phyloP scores from a whole-genome alignment of 2,329 filamentous ascomycete species.

The Zymoseptoria brevis region DNA sequence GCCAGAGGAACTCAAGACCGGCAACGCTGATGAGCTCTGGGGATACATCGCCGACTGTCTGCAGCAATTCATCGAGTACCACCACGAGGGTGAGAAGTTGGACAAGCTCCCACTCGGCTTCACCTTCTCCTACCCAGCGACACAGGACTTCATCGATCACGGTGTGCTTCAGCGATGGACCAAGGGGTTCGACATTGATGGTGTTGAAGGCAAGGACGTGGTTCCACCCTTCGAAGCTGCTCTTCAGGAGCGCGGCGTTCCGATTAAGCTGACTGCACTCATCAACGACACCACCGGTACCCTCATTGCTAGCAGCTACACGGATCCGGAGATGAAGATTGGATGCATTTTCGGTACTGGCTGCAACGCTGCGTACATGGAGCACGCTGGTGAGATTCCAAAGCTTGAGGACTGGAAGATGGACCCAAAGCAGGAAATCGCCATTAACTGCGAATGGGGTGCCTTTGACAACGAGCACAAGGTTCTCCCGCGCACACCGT shows the following conservation, averaged over 20 bases:
- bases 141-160: slow-evolving; percentile 87
- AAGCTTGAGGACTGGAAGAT: slow-evolving; percentile 91
- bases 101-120: slow-evolving; percentile 74
- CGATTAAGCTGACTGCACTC: slow-evolving; percentile 84
- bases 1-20: slow-evolving; percentile 85
- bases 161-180: slow-evolving; percentile 92
- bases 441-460: slow-evolving; percentile 97
- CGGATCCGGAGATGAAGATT: slow-evolving; percentile 85
- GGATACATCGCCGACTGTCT: slow-evolving; percentile 91
- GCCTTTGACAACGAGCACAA: slow-evolving; percentile 92
- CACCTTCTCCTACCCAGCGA: slow-evolving; percentile 93
- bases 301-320: slow-evolving; percentile 92
- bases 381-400: slow-evolving; percentile 79
- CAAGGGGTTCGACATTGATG: slow-evolving; percentile 91
- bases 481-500: slow-evolving; percentile 75
- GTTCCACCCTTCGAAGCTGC: slow-evolving; percentile 81
- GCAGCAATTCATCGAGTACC: slow-evolving; percentile 79
- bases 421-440: slow-evolving; percentile 64
- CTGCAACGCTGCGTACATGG: slow-evolving; percentile 98
- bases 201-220: slow-evolving; percentile 83
- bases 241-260: slow-evolving; percentile 67
- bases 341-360: slow-evolving; percentile 98
- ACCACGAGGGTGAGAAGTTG: slow-evolving; percentile 61
- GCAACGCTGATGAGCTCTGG: slow-evolving; percentile 78
- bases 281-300: slow-evolving; percentile 98